These are phyloP conservation scores for Neonectria coccinea DNA, from an alignment of 2,329 filamentous ascomycete genomes.

Conservation along the genomic window DNA sequence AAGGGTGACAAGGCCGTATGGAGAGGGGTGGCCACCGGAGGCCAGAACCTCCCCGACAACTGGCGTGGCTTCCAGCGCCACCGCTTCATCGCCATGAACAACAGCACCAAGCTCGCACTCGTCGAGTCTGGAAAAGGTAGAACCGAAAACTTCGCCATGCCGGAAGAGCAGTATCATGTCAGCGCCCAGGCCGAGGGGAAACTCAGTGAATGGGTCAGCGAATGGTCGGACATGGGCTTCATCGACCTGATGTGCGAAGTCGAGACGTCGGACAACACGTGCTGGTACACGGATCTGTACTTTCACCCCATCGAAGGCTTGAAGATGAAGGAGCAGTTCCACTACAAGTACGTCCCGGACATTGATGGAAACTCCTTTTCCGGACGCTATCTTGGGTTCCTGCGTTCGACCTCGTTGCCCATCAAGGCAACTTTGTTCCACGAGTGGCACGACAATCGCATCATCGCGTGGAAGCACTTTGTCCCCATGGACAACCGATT, in stretches of 20 bases:
- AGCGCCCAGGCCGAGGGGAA: slow-evolving; percentile 57
- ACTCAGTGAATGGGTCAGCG: slow-evolving; percentile 63
- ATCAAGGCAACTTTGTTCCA: slow-evolving; percentile 83
- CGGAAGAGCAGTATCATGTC: slow-evolving; percentile 60
- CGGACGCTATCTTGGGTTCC: slow-evolving; percentile 75
- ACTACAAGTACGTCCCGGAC: slow-evolving; percentile 78
- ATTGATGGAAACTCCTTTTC: slow-evolving; percentile 81
- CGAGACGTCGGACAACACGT: slow-evolving; percentile 52
- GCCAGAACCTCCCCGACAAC: slow-evolving; percentile 67
- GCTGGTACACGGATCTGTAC: slow-evolving; percentile 62
- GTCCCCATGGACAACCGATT: slow-evolving; percentile 83
- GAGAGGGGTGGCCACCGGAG: slow-evolving; percentile 76
- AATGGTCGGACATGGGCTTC: slow-evolving; percentile 64
- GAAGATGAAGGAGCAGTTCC: slow-evolving; percentile 65
- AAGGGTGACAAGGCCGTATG: slow-evolving; percentile 69
- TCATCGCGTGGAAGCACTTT: slow-evolving; percentile 84
- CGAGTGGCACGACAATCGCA: slow-evolving; percentile 83
- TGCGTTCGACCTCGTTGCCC: slow-evolving; percentile 75
- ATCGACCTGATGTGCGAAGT: slow-evolving; percentile 65
- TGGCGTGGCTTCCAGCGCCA: slow-evolving; percentile 82
- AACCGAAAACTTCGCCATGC: slow-evolving; percentile 67
- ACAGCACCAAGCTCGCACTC: slow-evolving; percentile 67
- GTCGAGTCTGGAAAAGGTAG: slow-evolving; percentile 59
- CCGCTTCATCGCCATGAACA: slow-evolving; percentile 79
- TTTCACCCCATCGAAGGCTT: slow-evolving; percentile 56